phyloP scores from a whole-genome alignment of 768 basidiomycete species.

The Suillus weaverae region DNA sequence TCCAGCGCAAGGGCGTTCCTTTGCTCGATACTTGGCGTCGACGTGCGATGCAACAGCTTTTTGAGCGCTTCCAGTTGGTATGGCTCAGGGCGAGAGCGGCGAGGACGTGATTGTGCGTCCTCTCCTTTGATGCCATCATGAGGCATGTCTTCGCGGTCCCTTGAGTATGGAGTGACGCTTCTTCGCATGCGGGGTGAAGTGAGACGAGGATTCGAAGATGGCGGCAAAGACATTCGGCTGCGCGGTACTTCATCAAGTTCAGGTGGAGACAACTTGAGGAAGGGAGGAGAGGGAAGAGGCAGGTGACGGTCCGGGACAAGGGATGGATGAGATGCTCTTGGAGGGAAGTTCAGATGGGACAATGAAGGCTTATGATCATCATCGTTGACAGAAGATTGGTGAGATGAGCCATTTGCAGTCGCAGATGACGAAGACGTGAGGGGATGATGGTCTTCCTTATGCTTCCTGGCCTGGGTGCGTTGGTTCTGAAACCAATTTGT shows the following conservation, averaged over 20 bases:
- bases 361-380: slow-evolving; percentile 10
- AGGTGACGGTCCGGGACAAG: slow-evolving; percentile 25
- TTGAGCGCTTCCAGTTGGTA: slow-evolving; percentile 76
- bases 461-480: slow-evolving; percentile 74
- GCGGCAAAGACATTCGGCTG: slow-evolving; percentile 33
- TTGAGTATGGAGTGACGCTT: slow-evolving; percentile 25
- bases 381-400: slow-evolving; percentile 7
- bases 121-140: slow-evolving; percentile 22
- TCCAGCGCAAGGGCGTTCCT: slow-evolving; percentile 70
- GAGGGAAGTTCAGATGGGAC: slow-evolving; percentile 20
- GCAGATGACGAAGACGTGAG: slow-evolving; percentile 22
- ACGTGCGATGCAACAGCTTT: slow-evolving; percentile 62
- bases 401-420: slow-evolving; percentile 23
- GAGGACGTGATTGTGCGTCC: slow-evolving; percentile 49
- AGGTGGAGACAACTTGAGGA: slow-evolving; percentile 15
- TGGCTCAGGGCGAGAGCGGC: slow-evolving; percentile 77
- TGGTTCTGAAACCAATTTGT: slow-evolving; percentile 91
- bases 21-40: slow-evolving; percentile 79
- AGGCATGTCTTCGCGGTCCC: slow-evolving; percentile 26
- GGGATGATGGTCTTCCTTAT: slow-evolving; percentile 49
- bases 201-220: slow-evolving; percentile 25
- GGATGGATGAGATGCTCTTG: slow-evolving; percentile 33
- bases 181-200: slow-evolving; percentile 34
- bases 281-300: slow-evolving; percentile 9
- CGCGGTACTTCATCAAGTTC: slow-evolving; percentile 22